A percentile compares a stretch with the other conserved stretches of the same genome.
Evolutionary conservation across 2,329 filamentous ascomycete species (phyloP).

Genomic region (Lasiodiplodia citricola): DNA sequence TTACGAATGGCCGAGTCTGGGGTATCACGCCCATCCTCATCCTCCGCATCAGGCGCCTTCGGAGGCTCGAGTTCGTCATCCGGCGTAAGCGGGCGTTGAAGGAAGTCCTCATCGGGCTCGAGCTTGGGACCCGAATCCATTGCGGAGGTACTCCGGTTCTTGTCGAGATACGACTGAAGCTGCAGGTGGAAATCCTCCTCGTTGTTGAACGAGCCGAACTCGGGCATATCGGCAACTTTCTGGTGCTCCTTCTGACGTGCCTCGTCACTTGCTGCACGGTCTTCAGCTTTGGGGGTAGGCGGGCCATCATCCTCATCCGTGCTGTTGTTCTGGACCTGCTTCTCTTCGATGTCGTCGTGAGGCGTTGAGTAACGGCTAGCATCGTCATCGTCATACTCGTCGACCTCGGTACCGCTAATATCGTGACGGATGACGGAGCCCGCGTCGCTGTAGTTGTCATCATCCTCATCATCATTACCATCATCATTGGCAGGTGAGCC

Average conservation of each 20-base stretch:
- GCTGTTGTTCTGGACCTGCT: constrained; percentile 42
- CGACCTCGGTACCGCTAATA: constrained; percentile 37
- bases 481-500: constrained; percentile 49
- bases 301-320: constrained; percentile 49
- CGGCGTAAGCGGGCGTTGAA: constrained; percentile 60
- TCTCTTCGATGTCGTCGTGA: constrained; percentile 35
- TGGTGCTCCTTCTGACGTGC: constrained; percentile 3
- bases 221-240: constrained; percentile 43
- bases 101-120: constrained; percentile 45
- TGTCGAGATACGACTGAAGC: constrained; percentile 56
- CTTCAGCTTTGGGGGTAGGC: constrained; percentile 50
- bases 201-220: constrained; percentile 55
- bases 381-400: constrained; percentile 59
- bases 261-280: constrained; percentile 33
- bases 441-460: constrained; percentile 38
- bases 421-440: constrained; percentile 63
- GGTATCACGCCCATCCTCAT: constrained; percentile 67
- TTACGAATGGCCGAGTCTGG: constrained; percentile 92
- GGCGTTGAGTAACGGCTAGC: constrained; percentile 60
- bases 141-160: constrained; percentile 41
- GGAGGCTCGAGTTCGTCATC: constrained; percentile 42
- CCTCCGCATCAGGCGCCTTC: constrained; percentile 60
- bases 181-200: constrained; percentile 60
- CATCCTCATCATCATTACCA: constrained; percentile 39
- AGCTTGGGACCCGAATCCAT: constrained; percentile 41